Percentiles rank a stretch among this genome's conserved stretches.
Conservation (phyloP, 2,329 filamentous ascomycete genomes). For the Trichoderma lentiforme region DNA sequence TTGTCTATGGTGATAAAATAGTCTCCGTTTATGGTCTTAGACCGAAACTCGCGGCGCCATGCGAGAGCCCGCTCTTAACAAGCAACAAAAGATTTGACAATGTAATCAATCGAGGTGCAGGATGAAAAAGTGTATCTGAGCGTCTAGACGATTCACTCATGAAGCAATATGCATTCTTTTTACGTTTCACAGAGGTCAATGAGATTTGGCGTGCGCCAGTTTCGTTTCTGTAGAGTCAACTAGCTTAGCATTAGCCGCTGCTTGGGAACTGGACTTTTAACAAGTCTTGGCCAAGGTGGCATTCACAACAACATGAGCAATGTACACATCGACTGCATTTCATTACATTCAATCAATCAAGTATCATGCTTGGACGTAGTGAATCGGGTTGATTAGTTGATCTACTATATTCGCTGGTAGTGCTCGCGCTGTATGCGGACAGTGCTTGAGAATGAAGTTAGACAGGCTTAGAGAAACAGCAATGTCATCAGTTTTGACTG, state of each 20-base stretch:
- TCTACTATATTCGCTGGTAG: background rate
- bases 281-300: background rate
- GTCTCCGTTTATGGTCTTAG: background rate
- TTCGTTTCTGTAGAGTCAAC: background rate
- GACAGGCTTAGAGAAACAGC: background rate
- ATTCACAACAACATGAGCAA: background rate
- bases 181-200: background rate
- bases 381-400: background rate
- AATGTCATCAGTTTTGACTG: no score
- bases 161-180: background rate
- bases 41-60: background rate
- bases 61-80: background rate
- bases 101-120: background rate
- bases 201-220: background rate
- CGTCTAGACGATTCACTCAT: background rate
- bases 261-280: background rate
- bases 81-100: background rate
- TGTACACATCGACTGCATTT: background rate
- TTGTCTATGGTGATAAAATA: background rate
- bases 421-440: background rate
- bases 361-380: background rate
- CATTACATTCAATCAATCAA: background rate
- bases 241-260: background rate
- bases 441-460: background rate
- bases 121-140: accelerated